Base-by-base conservation (phyloP, 2,329 filamentous ascomycete species). In the Aschersonia sp. region DNA sequence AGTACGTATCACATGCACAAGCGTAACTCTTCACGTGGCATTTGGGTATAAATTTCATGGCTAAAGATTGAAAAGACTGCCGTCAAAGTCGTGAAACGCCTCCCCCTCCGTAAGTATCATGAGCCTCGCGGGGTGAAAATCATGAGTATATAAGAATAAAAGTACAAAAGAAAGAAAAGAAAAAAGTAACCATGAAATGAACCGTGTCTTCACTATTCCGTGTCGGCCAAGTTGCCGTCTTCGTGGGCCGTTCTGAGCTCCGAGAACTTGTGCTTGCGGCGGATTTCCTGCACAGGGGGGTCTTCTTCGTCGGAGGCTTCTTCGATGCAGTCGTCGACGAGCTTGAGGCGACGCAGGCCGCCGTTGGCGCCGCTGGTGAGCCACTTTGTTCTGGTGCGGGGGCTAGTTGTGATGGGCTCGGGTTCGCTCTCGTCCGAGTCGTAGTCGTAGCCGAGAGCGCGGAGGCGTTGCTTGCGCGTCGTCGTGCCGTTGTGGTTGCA, bases 361-460 rank as follows among this genome's bases (percentile, higher is more conserved):
- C 49, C 49, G 9, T 43, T 45, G 31, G 29, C 42, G 9, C 49
- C 49, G 30, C 40, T 44, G 5, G 45, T 51, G 40, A 51, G 49
- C 43, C 44, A 48, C 45, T 51, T 51, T 4, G 47, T 51, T 20
- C 47, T 51, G 41, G 32, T 5, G 4, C 31, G 29, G 9, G 41
- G 9, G 9, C 6, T 30, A 35, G 31, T 29, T 9, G 40, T 29
- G 2, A 12, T 35, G 12, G 44, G 3, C n/a, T 32, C 45, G 1
- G 41, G 6, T 4, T 45, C 49, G 31, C 48, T 49, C 7, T 54
- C 52, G 12, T 57, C 55, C 1, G 55, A 55, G 10, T 56, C 55
- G 46, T 57, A 57, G 20, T 57, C 55, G 46, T 55, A 57, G 7
- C 55, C 55, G n/a, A 57, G 48, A 2, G 54, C 53, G 28, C 50